phyloP scores from a whole-genome alignment of 495 filamentous ascomycete species.

The Hyphodiscus hymeniophilus region DNA sequence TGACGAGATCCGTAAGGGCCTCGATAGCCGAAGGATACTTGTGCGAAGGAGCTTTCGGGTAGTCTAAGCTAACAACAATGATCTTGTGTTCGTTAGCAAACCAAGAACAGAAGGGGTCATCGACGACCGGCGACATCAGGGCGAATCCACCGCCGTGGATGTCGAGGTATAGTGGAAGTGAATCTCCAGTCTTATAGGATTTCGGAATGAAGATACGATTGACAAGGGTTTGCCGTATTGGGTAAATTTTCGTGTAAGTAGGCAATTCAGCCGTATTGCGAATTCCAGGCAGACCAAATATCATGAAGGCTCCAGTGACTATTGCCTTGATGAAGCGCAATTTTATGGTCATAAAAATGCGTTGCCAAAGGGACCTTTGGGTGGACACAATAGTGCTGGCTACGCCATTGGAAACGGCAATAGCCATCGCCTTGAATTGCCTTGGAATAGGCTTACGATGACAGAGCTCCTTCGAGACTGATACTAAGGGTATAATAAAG shows the following conservation, averaged over 20 bases:
- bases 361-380: conserved; percentile 3
- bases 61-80: conserved; percentile 30
- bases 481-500: too few species aligned
- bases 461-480: too few species aligned
- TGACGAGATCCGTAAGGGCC: conserved; percentile 24
- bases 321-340: conserved; percentile 13
- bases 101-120: conserved; percentile 28
- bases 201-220: conserved; percentile 29
- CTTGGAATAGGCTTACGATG: too few species aligned
- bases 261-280: conserved; percentile 3
- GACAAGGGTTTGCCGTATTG: conserved; percentile 24
- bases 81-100: conserved; percentile 29
- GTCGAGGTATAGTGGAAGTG: conserved; percentile 29
- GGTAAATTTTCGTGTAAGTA: conserved; percentile 26
- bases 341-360: neutral
- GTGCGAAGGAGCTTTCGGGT: conserved; percentile 28
- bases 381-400: neutral
- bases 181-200: conserved; percentile 17
- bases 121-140: conserved; percentile 19
- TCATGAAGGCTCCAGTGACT: neutral
- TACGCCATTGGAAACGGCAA: too few species aligned
- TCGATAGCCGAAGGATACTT: conserved; percentile 27
- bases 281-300: conserved; percentile 3
- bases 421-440: too few species aligned
- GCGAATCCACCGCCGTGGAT: conserved; percentile 35